These are phyloP conservation scores for Rhododendron henanense DNA, from an alignment of 148 eudicot species.

Conservation along the genomic window DNA sequence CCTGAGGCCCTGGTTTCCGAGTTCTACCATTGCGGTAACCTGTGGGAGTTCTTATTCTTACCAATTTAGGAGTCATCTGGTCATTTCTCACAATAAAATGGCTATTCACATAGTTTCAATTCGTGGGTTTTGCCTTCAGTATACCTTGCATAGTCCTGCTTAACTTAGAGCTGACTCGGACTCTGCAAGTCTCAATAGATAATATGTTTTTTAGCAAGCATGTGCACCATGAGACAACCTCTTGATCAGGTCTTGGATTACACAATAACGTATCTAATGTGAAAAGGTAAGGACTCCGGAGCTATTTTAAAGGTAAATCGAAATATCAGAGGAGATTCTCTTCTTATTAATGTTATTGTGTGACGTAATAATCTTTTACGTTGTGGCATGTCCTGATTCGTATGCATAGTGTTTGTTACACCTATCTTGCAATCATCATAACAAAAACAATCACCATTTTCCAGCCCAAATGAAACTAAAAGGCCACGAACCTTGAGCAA, in stretches of 20 bases:
- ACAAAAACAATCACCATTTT: conserved; percentile 11
- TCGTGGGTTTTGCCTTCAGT: background rate
- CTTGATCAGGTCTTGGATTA: background rate
- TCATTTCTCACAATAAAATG: background rate
- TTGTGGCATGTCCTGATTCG: background rate
- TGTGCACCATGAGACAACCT: background rate
- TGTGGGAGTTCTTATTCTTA: background rate
- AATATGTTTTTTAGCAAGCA: background rate
- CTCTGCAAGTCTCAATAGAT: background rate
- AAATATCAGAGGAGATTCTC: background rate
- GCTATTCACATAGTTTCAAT: background rate
- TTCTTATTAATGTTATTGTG: background rate
- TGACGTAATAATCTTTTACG: background rate
- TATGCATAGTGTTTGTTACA: background rate
- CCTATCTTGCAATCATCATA: background rate
- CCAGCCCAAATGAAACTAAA: conserved; percentile 87
- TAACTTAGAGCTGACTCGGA: background rate
- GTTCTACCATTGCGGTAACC: background rate
- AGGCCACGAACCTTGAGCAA: conserved; percentile 75
- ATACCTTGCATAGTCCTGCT: background rate
- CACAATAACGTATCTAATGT: background rate
- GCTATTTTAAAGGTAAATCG: background rate
- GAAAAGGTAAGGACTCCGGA: background rate
- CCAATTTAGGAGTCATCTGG: background rate
- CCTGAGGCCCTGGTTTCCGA: background rate